Evolutionary conservation across 202 grass and related monocot genomes (phyloP).

Genomic region (Panicum virgatum): DNA sequence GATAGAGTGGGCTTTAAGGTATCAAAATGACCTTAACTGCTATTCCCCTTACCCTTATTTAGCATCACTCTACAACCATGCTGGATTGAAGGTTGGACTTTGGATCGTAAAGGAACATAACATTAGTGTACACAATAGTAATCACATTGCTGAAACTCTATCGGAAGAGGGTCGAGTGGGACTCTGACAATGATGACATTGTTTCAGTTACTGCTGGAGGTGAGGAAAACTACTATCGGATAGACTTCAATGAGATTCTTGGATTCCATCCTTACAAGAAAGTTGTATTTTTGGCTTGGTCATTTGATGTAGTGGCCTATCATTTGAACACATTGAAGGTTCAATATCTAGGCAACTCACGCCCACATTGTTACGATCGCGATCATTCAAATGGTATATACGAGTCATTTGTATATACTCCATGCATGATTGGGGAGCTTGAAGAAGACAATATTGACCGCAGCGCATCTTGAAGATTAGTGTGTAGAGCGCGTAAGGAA

Average conservation of each 20-base stretch:
- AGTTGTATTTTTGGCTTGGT: not conserved
- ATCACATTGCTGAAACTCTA: not conserved
- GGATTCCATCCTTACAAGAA: conserved; percentile 18
- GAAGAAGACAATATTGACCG: not conserved
- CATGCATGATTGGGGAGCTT: not conserved
- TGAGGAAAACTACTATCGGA: not conserved
- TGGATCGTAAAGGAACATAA: not conserved
- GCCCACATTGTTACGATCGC: not conserved
- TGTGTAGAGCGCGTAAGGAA: not conserved
- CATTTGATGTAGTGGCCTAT: not conserved
- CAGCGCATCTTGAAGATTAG: too few relatives aligned
- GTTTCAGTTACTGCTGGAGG: not conserved
- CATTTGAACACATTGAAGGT: not conserved
- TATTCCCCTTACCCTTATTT: not conserved
- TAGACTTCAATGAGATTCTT: not conserved
- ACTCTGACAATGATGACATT: conserved; percentile 7
- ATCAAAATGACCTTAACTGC: not conserved
- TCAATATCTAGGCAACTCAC: not conserved
- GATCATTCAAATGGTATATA: not conserved
- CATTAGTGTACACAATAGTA: not conserved
- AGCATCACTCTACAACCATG: not conserved
- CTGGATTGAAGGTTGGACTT: not conserved
- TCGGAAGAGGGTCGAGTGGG: not conserved
- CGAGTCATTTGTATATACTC: not conserved
- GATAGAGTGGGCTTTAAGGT: not conserved